Evolutionary conservation across 2,329 filamentous ascomycete species (phyloP).

Genomic region (Claviceps sorghi): DNA sequence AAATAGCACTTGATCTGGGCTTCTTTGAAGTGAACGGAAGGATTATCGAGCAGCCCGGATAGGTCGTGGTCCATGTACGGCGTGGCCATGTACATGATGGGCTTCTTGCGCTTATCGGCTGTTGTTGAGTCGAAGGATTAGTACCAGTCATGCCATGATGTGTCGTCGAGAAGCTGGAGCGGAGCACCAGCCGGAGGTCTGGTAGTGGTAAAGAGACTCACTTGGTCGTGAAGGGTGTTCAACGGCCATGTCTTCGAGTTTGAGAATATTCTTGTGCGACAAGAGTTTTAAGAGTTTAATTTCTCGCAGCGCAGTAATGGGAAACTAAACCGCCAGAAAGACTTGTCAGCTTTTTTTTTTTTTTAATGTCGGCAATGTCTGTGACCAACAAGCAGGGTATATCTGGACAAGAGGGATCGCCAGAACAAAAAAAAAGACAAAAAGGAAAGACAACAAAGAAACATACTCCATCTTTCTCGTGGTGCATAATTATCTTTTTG

Average conservation of each 20-base stretch:
- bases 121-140: neutral
- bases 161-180: no score
- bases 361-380: neutral
- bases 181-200: no score
- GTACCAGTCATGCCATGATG: neutral
- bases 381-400: neutral
- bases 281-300: slow-evolving; percentile 95
- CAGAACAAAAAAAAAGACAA: neutral
- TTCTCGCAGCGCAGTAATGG: slow-evolving; percentile 93
- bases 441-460: neutral
- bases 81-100: slow-evolving; percentile 95
- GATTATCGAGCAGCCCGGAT: slow-evolving; percentile 92
- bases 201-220: slow-evolving; percentile 19
- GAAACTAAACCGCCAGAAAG: slow-evolving; percentile 43
- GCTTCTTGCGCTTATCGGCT: slow-evolving; percentile 66
- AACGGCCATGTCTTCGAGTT: slow-evolving; percentile 89
- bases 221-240: slow-evolving; percentile 54
- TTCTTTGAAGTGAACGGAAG: slow-evolving; percentile 71
- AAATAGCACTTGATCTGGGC: slow-evolving; percentile 97
- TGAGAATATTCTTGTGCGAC: slow-evolving; percentile 78
- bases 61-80: slow-evolving; percentile 99
- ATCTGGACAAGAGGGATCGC: no score
- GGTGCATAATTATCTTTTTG: slow-evolving; percentile 99
- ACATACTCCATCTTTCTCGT: slow-evolving; percentile 87
- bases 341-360: slow-evolving; percentile 1